Percentiles rank a stretch among this genome's conserved stretches.
phyloP scores from a whole-genome alignment of 2,329 filamentous ascomycete species.

The Colletotrichum sp. region DNA sequence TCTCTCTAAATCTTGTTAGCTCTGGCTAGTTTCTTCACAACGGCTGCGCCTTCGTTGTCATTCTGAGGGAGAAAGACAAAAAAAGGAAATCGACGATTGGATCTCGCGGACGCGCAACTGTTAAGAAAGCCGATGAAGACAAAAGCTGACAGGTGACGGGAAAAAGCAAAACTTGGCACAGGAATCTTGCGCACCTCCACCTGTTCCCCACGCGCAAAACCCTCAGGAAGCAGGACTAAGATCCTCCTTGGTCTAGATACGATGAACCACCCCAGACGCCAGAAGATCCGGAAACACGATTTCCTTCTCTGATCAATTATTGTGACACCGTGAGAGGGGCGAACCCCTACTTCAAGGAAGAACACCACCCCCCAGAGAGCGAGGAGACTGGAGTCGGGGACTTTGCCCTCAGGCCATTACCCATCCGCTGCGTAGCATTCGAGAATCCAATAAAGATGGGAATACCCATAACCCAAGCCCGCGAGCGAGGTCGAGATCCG shows the following conservation, averaged over 20 bases:
- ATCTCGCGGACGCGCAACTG: background rate
- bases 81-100: background rate
- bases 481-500: background rate
- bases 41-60: background rate
- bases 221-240: background rate
- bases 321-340: background rate
- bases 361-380: background rate
- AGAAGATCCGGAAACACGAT: background rate
- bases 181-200: background rate
- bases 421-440: background rate
- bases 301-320: background rate
- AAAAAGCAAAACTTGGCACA: background rate
- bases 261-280: background rate
- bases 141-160: background rate
- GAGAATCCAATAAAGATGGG: background rate
- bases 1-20: background rate
- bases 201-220: background rate
- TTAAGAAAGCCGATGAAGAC: background rate
- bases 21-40: background rate
- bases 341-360: background rate
- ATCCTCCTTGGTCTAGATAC: background rate
- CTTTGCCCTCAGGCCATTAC: background rate
- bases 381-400: background rate
- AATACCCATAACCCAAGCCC: background rate
- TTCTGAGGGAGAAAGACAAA: background rate